Evolutionary conservation across 192 early-diverging fungal genomes (phyloP), one percentile per base, ranked within the genome.

Genomic region (Gryganskiella cystojenkinii): DNA sequence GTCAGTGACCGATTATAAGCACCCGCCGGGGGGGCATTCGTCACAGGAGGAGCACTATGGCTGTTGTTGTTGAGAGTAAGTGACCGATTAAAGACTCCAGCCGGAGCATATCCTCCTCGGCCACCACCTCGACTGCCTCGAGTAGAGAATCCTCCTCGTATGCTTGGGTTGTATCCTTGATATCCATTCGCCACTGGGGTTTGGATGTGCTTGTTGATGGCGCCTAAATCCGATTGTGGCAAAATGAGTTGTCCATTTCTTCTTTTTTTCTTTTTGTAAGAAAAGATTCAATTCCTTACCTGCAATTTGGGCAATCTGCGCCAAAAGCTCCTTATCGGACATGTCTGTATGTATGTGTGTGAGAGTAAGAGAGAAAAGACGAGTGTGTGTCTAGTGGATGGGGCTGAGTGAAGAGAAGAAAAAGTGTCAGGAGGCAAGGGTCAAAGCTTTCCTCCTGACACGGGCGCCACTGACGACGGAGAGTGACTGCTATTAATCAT

Each of bases 271-370:
- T 20, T 33, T 6, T 20, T 0, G 19, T 56, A 28, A n/a, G 2
- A 5, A 25, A 31, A 45, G 15, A 15, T 42, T 15, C 8, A n/a
- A n/a, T n/a, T 10, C 22, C 17, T 53, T 69, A 69, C 74, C 67
- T 50, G 74, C 67, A 40, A 78, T 49, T 50, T 78, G 61, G 15
- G 74, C 74, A 49, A 78, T 78, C 35, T 78, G 74, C 2, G 66
- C 74, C 17, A 78, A 56, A 6, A 78, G 43, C 59, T 78, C 74
- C 50, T 78, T 68, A 28, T 78, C 74, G 2, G 74, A 78, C 73
- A 76, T 76, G 35, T 5, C 7, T 5, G 37, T 13, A 9, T 40
- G 37, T 40, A n/a, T n/a, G 33, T 6, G 2, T 60, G 37, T 28
- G 31, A 47, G 15, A 50, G 20, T 13, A 28, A 28, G 52, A 28